A percentile compares a stretch with the other conserved stretches of the same genome.
Conservation (phyloP, 345 rosid species). For the Syzygium aromaticum region DNA sequence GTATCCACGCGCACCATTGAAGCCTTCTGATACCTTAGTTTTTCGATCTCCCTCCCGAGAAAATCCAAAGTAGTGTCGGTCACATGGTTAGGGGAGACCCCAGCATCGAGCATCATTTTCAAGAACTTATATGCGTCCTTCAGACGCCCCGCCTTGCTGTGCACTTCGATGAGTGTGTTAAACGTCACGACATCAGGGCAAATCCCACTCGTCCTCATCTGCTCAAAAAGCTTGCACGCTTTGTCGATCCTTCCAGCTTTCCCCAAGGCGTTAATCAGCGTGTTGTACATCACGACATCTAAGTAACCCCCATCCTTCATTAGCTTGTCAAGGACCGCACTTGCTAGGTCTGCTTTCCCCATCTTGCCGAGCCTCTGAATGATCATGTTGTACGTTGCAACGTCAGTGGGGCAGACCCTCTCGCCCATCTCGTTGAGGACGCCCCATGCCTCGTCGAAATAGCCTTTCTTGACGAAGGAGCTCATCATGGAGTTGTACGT, state of each 20-base stretch:
- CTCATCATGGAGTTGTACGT: slow-evolving; percentile 85
- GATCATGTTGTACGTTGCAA: slow-evolving; percentile 77
- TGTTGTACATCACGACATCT: slow-evolving; percentile 88
- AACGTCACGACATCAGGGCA: slow-evolving; percentile 77
- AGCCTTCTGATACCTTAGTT: slow-evolving; percentile 52
- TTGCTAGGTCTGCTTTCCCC: slow-evolving; percentile 85
- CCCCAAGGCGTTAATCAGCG: slow-evolving; percentile 72
- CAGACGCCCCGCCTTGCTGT: slow-evolving; percentile 65
- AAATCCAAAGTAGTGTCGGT: slow-evolving; percentile 76
- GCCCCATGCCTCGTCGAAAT: slow-evolving; percentile 58
- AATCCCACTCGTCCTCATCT: slow-evolving; percentile 67
- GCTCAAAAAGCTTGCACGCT: slow-evolving; percentile 59
- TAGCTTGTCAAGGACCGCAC: slow-evolving; percentile 57
- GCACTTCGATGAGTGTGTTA: slow-evolving; percentile 78
- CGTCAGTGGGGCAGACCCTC: slow-evolving; percentile 50
- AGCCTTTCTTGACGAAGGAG: slow-evolving; percentile 78
- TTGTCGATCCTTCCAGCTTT: slow-evolving; percentile 73
- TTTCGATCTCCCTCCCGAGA: slow-evolving; percentile 76
- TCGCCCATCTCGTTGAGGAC: slow-evolving; percentile 69
- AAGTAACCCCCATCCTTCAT: slow-evolving; percentile 76
- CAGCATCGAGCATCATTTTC: slow-evolving; percentile 67
- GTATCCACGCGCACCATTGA: slow-evolving; percentile 30
- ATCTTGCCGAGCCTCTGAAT: slow-evolving; percentile 82
- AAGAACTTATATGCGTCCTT: slow-evolving; percentile 73
- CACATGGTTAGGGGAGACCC: slow-evolving; percentile 74